A percentile compares a stretch with the other conserved stretches of the same genome.
phyloP scores from a whole-genome alignment of 108 stramenopile species.

The Stephanodiscus minutulus region DNA sequence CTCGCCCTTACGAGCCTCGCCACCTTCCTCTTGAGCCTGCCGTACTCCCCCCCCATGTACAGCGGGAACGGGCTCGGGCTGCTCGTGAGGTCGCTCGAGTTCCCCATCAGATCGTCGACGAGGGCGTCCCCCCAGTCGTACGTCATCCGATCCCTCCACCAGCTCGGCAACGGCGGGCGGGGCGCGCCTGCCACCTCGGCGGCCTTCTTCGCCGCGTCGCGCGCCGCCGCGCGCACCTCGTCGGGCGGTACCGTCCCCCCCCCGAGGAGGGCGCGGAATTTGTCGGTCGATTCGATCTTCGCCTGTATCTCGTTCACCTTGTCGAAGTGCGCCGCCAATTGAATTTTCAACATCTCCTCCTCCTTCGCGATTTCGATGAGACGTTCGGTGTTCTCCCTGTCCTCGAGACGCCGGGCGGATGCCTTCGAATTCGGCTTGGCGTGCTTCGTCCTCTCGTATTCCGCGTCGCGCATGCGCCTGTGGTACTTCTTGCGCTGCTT shows the following conservation, averaged over 20 bases:
- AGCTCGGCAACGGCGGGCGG: conserved; percentile 37
- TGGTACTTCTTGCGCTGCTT: conserved; percentile 70
- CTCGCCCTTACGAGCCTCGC: conserved; percentile 28
- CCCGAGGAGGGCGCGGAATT: conserved; percentile 23
- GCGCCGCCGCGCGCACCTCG: conserved; percentile 29
- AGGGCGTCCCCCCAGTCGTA: conserved; percentile 78
- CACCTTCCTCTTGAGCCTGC: conserved; percentile 56
- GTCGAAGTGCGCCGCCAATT: conserved; percentile 40
- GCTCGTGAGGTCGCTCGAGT: conserved; percentile 67
- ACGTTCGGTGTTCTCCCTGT: conserved; percentile 16
- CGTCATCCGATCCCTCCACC: conserved; percentile 51
- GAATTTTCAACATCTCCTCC: conserved; percentile 42
- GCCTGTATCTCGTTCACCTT: conserved; percentile 40
- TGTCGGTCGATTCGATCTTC: conserved; percentile 30
- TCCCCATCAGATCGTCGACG: conserved; percentile 82
- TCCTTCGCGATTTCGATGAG: conserved; percentile 54
- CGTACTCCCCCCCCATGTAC: conserved; percentile 65
- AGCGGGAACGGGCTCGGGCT: conserved; percentile 69
- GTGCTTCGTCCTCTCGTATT: conserved; percentile 60
- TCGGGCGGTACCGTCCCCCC: conserved; percentile 16
- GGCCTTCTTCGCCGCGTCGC: conserved; percentile 45
- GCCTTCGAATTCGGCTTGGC: conserved; percentile 72
- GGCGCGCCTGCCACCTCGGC: conserved; percentile 34
- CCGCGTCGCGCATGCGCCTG: conserved; percentile 34
- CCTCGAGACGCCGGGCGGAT: conserved; percentile 47